Evolutionary conservation across 345 rosid genomes (phyloP).

Genomic region (Anastatica hierochuntica): DNA sequence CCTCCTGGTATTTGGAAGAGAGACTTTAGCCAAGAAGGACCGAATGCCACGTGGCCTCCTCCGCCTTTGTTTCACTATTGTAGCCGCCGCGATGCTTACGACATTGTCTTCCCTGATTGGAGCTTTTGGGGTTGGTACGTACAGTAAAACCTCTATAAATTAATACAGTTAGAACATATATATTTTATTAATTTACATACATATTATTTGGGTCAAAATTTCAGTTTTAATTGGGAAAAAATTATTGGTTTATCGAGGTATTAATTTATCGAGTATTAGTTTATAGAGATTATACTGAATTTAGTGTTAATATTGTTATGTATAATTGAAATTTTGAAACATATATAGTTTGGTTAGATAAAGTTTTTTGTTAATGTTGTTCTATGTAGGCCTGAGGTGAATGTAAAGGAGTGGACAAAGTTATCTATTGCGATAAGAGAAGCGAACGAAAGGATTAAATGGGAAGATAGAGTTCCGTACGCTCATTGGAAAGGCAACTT

Average conservation of each 20-base stretch:
- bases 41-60: slow-evolving; percentile 30
- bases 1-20: slow-evolving; percentile 26
- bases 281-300: no score
- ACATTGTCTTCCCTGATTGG: slow-evolving; percentile 63
- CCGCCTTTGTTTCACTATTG: slow-evolving; percentile 66
- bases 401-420: slow-evolving; percentile 52
- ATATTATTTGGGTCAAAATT: no score
- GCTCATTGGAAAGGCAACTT: slow-evolving; percentile 76
- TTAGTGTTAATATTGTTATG: no score
- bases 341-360: no score
- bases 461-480: slow-evolving; percentile 55
- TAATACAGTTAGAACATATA: no score
- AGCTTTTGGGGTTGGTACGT: slow-evolving; percentile 71
- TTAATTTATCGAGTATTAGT: no score
- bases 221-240: no score
- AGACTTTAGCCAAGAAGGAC: slow-evolving; percentile 11
- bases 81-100: slow-evolving; percentile 30
- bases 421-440: slow-evolving; percentile 31
- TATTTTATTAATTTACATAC: no score
- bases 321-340: no score
- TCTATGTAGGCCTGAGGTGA: slow-evolving; percentile 64
- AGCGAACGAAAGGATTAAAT: slow-evolving; percentile 36
- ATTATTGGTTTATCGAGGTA: no score
- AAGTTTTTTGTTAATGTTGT: no score
- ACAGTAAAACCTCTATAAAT: no score